Evolutionary conservation across 495 filamentous ascomycete genomes (phyloP).

Genomic region (Parathielavia appendiculata): DNA sequence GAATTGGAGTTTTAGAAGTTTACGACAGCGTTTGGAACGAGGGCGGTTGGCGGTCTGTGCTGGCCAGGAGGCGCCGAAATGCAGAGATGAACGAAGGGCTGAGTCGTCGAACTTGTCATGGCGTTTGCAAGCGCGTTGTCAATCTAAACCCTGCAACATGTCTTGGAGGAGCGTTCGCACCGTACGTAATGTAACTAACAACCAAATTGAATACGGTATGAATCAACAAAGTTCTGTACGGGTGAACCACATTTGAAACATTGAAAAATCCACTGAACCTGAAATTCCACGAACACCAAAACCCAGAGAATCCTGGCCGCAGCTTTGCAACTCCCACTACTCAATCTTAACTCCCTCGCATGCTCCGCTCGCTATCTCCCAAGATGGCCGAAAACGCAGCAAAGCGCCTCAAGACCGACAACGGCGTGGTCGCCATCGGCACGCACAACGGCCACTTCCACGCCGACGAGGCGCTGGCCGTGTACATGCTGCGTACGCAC

Average conservation of each 20-base stretch:
- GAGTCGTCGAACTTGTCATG: constrained; percentile 8
- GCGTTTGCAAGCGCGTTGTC: constrained; percentile 11
- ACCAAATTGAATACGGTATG: not conserved
- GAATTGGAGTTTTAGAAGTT: not conserved
- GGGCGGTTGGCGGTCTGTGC: not conserved
- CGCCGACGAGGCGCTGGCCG: constrained; percentile 96
- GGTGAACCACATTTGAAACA: too few relatives aligned
- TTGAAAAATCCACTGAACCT: not conserved
- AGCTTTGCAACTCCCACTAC: too few relatives aligned
- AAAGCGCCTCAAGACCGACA: constrained; percentile 62
- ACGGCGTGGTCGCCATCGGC: constrained; percentile 61
- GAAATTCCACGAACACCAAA: not conserved
- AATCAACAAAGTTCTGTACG: not conserved
- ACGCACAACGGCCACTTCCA: constrained; percentile 98
- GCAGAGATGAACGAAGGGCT: not conserved
- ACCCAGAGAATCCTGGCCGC: not conserved
- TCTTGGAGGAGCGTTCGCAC: too few relatives aligned
- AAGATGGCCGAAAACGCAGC: constrained; percentile 59
- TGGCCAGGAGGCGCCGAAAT: not conserved
- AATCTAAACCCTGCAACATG: not conserved
- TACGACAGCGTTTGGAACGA: constrained; percentile 1
- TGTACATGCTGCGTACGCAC: constrained; percentile 81
- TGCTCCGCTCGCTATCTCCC: constrained; percentile 20
- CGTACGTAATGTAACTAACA: not conserved
- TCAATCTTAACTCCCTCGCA: constrained; percentile 12